Evolutionary conservation across 148 eudicot species (phyloP).

Genomic region (Dianthus caryophyllus): DNA sequence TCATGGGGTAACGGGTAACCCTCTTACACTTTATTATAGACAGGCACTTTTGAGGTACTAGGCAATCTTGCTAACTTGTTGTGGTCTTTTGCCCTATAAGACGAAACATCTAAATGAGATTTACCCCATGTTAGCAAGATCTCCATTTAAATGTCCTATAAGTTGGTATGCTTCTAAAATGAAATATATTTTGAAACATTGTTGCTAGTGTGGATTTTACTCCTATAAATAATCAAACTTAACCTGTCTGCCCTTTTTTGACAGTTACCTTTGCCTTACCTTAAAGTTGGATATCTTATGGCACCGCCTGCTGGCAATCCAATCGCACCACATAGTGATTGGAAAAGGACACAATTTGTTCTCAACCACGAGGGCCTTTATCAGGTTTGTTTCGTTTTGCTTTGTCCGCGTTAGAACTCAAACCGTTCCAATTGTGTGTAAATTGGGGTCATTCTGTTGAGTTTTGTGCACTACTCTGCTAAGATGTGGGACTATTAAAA

Average conservation of each 20-base stretch:
- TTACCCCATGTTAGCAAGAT: too few relatives aligned
- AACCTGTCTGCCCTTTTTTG: conserved; percentile 4
- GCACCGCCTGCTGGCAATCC: conserved; percentile 75
- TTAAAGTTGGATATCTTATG: conserved; percentile 90
- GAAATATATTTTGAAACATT: neutral
- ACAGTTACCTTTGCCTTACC: conserved; percentile 89
- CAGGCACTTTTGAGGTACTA: neutral
- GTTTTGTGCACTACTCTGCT: neutral
- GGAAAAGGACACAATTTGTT: conserved; percentile 84
- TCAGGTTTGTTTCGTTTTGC: conserved; percentile 44
- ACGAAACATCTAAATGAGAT: too few relatives aligned
- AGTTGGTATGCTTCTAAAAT: neutral
- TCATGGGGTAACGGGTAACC: neutral
- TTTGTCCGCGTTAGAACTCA: neutral
- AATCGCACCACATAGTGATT: conserved; percentile 72
- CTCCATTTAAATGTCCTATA: conserved; percentile 1
- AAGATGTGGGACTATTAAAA: neutral
- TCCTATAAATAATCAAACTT: neutral
- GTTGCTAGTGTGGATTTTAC: neutral
- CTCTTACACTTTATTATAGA: neutral
- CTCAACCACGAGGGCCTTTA: conserved; percentile 85
- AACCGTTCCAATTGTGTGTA: neutral
- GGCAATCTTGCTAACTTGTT: neutral
- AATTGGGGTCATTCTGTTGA: neutral
- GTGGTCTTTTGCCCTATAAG: conserved; percentile 1